Evolutionary conservation across 2,329 filamentous ascomycete genomes (phyloP), one percentile per base, ranked within the genome.

Genomic region (Fusarium sp.): DNA sequence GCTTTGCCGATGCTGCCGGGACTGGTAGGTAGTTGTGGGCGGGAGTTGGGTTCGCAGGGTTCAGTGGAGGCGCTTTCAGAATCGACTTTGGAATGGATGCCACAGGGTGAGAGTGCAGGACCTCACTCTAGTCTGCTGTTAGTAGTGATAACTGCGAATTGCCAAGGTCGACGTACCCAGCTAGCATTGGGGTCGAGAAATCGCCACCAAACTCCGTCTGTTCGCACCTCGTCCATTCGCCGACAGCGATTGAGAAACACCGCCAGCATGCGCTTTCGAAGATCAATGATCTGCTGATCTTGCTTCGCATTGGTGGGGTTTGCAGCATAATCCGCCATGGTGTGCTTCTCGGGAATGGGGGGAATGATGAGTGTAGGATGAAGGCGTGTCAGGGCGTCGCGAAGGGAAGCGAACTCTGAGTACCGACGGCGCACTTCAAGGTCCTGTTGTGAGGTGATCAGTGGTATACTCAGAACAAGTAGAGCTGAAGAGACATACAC

Each of bases 271-370:
- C 96, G 92, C 83, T 98, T 98, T 62, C 96, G 88, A 69, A 98
- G 83, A 76, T 99, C 96, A 68, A 99, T 99, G 45, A 98, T 99
- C 63, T 95, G 92, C 59, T 94, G 91, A 77, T 99, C 96, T 79
- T 99, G 95, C 78, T 97, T 99, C 19, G 96, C 96, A 75, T 95
- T 97, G 37, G 96, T 99, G 3, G 96, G 96, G 74, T 97, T 98
- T 27, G 96, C 94, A 17, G 96, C 96, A 77, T 99, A 99, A 78
- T 99, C 96, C 64, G 95, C 95, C 91, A 99, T 97, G 45, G 94
- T 96, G 79, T 99, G 96, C 80, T 99, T 99, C 81, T 99, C 96
- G 22, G 96, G 96, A 74, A 99, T 99, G 4, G 96, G 96, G 9
- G 96, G 96, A 52, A 99, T 92, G 73, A 99, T 92, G 41, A 99